phyloP scores from a whole-genome alignment of 2,329 filamentous ascomycete species.

The Chaetomium globosum region DNA sequence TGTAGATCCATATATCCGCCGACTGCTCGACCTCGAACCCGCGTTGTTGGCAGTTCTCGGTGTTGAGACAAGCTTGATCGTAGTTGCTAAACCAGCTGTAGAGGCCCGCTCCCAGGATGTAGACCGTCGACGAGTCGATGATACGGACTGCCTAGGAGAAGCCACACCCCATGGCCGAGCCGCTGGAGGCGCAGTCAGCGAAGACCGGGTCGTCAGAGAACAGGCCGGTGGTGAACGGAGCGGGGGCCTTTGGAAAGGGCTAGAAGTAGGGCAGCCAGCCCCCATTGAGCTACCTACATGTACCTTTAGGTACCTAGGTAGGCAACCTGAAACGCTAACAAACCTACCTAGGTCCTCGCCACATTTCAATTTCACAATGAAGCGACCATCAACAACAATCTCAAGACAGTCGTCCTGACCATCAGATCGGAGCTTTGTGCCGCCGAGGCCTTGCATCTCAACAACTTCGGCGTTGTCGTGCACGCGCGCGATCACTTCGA shows the following conservation, averaged over 20 bases:
- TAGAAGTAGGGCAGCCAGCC: slow-evolving; percentile 12
- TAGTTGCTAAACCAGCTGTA: slow-evolving; percentile 11
- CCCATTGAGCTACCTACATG: too few species aligned
- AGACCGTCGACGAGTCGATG: neutral
- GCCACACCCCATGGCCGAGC: neutral
- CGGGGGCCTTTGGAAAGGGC: neutral
- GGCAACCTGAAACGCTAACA: too few species aligned
- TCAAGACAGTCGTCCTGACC: neutral
- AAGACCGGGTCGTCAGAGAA: slow-evolving; percentile 3
- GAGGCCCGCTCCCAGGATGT: neutral
- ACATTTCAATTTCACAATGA: neutral
- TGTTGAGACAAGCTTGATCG: neutral
- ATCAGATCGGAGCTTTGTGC: neutral
- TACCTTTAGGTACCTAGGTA: too few species aligned
- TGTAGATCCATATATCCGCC: slow-evolving; percentile 8
- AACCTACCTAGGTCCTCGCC: neutral
- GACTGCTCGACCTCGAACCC: slow-evolving; percentile 11
- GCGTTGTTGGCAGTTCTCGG: neutral
- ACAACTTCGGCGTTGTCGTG: too few species aligned
- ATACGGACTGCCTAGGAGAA: neutral
- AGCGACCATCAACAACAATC: neutral
- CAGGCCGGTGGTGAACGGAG: neutral
- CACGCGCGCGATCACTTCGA: too few species aligned
- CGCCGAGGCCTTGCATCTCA: neutral
- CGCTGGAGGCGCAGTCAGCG: neutral